Conservation (phyloP, 495 filamentous ascomycete genomes). For the Penicillium flavigenum region DNA sequence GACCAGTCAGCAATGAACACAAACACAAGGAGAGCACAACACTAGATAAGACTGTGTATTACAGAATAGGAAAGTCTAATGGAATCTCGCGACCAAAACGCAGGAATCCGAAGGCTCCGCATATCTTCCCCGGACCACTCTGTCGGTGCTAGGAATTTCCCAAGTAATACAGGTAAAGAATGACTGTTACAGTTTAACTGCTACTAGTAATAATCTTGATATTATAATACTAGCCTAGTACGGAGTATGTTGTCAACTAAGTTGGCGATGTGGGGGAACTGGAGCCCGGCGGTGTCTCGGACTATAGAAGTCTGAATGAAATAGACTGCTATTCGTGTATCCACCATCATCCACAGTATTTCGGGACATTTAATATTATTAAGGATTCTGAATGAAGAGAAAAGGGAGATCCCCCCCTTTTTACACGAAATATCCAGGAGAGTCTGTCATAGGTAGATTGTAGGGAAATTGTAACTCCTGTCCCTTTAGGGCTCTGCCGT, state of each 20-base stretch:
- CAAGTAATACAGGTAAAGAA: slow-evolving; percentile 15
- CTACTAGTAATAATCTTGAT: neutral
- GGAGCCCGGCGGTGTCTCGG: slow-evolving; percentile 22
- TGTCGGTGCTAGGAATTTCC: slow-evolving; percentile 28
- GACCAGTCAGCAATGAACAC: slow-evolving; percentile 16
- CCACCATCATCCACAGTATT: slow-evolving; percentile 16
- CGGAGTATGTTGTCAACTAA: slow-evolving; percentile 12
- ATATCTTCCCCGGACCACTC: slow-evolving; percentile 33
- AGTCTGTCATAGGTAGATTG: slow-evolving; percentile 7
- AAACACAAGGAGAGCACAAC: neutral
- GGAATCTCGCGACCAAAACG: slow-evolving; percentile 27
- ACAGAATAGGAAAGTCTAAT: slow-evolving; percentile 15
- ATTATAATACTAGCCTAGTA: slow-evolving; percentile 6
- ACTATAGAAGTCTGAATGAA: slow-evolving; percentile 31
- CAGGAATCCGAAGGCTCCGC: slow-evolving; percentile 34
- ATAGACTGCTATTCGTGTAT: slow-evolving; percentile 21
- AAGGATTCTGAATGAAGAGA: neutral
- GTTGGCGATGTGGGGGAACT: slow-evolving; percentile 29
- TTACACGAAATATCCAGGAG: slow-evolving; percentile 1
- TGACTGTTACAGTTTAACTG: slow-evolving; percentile 8
- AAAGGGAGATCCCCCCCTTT: slow-evolving; percentile 2
- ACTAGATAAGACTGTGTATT: slow-evolving; percentile 6
- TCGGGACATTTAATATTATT: neutral
- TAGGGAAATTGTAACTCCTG: neutral
- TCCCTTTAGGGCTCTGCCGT: slow-evolving; percentile 13